phyloP scores from a whole-genome alignment of 805 yeast genomes.

The Komagataella pastoris region DNA sequence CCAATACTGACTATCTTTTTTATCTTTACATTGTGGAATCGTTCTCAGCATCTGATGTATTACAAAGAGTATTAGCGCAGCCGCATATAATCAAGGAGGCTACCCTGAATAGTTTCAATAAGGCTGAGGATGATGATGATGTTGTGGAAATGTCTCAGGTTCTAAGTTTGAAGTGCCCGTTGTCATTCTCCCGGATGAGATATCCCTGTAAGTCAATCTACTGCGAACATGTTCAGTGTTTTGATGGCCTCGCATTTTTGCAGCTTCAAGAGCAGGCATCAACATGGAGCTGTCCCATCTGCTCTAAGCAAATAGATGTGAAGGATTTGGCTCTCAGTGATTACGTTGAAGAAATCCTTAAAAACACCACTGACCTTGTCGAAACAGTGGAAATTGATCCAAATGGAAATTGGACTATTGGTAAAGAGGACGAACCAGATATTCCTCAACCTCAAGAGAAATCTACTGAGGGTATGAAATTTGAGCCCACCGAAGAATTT shows the following conservation, averaged over 20 bases:
- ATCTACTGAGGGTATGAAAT: not conserved
- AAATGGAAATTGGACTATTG: constrained; percentile 62
- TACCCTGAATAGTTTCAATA: constrained; percentile 26
- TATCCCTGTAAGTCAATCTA: constrained; percentile 56
- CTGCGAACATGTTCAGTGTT: constrained; percentile 80
- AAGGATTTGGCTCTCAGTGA: constrained; percentile 63
- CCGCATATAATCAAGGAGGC: constrained; percentile 39
- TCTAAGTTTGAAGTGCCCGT: constrained; percentile 65
- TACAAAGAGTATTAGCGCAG: constrained; percentile 24
- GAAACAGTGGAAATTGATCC: constrained; percentile 54
- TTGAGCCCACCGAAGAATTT: constrained; percentile 3
- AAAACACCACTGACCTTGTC: constrained; percentile 34
- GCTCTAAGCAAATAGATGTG: constrained; percentile 38
- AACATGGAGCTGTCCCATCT: constrained; percentile 83
- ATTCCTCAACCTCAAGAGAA: constrained; percentile 4
- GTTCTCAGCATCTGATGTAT: constrained; percentile 25
- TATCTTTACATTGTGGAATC: constrained; percentile 48
- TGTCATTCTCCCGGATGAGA: constrained; percentile 56
- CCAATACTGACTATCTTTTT: constrained; percentile 33
- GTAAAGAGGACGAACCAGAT: constrained; percentile 8
- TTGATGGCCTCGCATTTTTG: constrained; percentile 67
- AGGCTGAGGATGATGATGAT: constrained; percentile 46
- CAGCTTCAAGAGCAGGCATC: constrained; percentile 70
- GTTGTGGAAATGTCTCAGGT: constrained; percentile 52
- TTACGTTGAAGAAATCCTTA: constrained; percentile 50